phyloP scores from a whole-genome alignment of 2,329 filamentous ascomycete species.

The Amphichorda felina region DNA sequence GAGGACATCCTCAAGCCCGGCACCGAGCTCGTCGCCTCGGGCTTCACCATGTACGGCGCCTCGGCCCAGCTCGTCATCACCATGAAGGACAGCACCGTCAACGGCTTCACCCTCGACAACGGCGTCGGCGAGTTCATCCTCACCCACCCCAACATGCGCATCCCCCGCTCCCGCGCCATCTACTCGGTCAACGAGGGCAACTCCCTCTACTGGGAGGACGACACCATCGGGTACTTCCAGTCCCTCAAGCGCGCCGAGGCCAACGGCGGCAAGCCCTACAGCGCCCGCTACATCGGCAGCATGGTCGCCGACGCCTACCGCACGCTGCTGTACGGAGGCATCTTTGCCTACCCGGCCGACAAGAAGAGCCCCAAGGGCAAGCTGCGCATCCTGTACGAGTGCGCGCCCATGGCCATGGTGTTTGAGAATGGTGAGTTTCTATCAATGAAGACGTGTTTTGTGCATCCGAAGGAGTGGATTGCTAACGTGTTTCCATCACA shows the following conservation, averaged over 20 bases:
- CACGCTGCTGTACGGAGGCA: conserved; percentile 86
- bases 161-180: conserved; percentile 71
- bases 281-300: conserved; percentile 85
- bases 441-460: too few species aligned
- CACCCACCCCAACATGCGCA: conserved; percentile 86
- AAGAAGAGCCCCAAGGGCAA: conserved; percentile 99
- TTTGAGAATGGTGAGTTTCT: conserved; percentile 88
- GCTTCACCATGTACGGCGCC: conserved; percentile 99
- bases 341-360: conserved; percentile 95
- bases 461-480: background rate
- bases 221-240: conserved; percentile 79
- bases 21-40: conserved; percentile 80
- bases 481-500: conserved; percentile 29
- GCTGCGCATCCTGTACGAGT: conserved; percentile 94
- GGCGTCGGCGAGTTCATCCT: conserved; percentile 97
- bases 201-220: conserved; percentile 88
- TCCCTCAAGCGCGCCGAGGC: conserved; percentile 70
- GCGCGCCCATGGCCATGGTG: conserved; percentile 96
- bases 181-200: conserved; percentile 99
- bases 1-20: conserved; percentile 85
- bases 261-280: conserved; percentile 76
- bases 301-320: conserved; percentile 99
- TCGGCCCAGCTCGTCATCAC: conserved; percentile 94
- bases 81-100: conserved; percentile 84
- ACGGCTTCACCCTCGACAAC: conserved; percentile 96